Evolutionary conservation across 257 asterid species (phyloP).

Genomic region (Lithospermum erythrorhizon): DNA sequence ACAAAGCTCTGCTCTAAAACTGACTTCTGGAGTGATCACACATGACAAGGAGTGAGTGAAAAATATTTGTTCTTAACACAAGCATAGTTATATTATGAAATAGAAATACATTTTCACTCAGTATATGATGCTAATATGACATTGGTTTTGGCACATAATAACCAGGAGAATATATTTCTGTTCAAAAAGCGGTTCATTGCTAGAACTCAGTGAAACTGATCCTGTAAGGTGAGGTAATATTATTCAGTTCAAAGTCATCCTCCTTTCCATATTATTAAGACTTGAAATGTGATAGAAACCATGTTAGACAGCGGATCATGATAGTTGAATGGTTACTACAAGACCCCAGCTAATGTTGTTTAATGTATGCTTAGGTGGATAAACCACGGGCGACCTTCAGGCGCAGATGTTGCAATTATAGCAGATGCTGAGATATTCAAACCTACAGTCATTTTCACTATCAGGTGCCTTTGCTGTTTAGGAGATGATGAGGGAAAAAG

Average conservation of each 20-base stretch:
- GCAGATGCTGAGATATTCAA: conserved; percentile 43
- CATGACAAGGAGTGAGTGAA: conserved; percentile 54
- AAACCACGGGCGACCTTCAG: conserved; percentile 75
- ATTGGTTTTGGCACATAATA: conserved; percentile 15
- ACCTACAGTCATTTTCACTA: conserved; percentile 41
- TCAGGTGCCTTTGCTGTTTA: conserved; percentile 40
- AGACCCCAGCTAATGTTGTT: background rate
- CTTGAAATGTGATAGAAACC: background rate
- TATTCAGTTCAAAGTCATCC: background rate
- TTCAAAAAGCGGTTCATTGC: conserved; percentile 46
- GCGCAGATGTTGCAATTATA: conserved; percentile 57
- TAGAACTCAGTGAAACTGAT: conserved; percentile 46
- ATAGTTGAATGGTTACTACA: background rate
- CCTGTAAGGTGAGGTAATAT: conserved; percentile 47
- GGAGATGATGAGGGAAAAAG: background rate
- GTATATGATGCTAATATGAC: conserved; percentile 17
- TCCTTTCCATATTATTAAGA: background rate
- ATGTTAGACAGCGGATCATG: background rate
- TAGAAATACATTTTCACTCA: conserved; percentile 3
- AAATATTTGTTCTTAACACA: conserved; percentile 8
- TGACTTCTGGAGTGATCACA: conserved; percentile 41
- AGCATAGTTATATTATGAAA: background rate
- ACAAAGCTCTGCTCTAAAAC: conserved; percentile 15
- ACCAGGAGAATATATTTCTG: conserved; percentile 65
- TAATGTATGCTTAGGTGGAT: conserved; percentile 38